Percentiles rank a stretch among this genome's conserved stretches.
These are phyloP conservation scores for Ormosia semicastrata DNA, from an alignment of 306 rosid genomes.

Conservation along the genomic window DNA sequence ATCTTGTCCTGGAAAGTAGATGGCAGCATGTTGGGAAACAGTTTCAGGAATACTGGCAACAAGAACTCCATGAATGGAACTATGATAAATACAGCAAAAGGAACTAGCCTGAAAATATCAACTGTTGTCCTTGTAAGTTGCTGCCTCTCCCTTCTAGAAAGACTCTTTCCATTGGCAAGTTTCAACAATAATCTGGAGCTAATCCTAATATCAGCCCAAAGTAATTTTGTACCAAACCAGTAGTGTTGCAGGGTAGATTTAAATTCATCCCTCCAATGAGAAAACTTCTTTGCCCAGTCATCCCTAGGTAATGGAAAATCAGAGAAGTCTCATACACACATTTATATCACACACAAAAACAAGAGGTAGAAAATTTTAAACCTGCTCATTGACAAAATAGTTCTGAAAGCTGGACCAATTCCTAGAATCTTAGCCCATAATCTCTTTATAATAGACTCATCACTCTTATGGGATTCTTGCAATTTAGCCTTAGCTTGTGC, in stretches of 20 bases:
- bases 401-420: constrained; percentile 76
- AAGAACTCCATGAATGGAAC: constrained; percentile 89
- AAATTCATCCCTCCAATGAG: constrained; percentile 63
- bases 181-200: constrained; percentile 71
- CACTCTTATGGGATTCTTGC: constrained; percentile 53
- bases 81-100: constrained; percentile 72
- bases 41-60: constrained; percentile 71
- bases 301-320: constrained; percentile 49
- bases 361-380: constrained; percentile 33
- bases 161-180: constrained; percentile 79
- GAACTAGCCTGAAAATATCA: constrained; percentile 89
- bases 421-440: constrained; percentile 63
- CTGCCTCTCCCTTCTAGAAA: constrained; percentile 87
- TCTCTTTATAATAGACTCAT: constrained; percentile 41
- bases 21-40: constrained; percentile 90
- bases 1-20: constrained; percentile 89
- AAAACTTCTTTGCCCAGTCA: constrained; percentile 84
- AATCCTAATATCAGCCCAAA: constrained; percentile 76
- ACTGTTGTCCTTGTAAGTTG: constrained; percentile 89
- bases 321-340: constrained; percentile 13
- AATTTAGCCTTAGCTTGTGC: constrained; percentile 79
- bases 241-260: constrained; percentile 75
- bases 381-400: constrained; percentile 85
- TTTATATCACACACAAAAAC: not conserved
- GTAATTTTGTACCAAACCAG: constrained; percentile 81